Conservation (phyloP, 352 stramenopile species). For the Thalassiosira livingstoniorum region DNA sequence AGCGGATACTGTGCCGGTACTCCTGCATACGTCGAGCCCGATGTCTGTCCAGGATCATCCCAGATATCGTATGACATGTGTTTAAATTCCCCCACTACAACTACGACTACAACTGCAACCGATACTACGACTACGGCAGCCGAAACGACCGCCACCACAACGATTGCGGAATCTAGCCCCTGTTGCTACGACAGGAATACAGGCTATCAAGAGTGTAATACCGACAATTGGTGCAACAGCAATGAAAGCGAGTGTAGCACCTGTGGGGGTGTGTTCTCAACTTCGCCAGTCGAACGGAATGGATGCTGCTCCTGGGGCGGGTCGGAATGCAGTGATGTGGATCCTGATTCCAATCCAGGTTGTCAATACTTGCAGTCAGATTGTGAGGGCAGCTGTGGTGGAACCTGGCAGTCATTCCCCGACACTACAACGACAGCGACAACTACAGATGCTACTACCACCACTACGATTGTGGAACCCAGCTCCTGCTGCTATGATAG, state of each 20-base stretch:
- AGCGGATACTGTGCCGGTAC: too few species aligned
- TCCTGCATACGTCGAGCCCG: too few species aligned
- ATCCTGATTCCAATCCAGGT: conserved; percentile 22
- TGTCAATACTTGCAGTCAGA: conserved; percentile 38
- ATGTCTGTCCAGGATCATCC: too few species aligned
- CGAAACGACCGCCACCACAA: background rate
- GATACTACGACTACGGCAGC: background rate
- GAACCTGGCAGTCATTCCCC: conserved; percentile 21
- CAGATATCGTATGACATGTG: too few species aligned
- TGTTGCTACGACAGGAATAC: conserved; percentile 29
- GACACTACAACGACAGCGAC: background rate
- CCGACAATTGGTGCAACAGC: conserved; percentile 26
- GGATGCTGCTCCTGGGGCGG: conserved; percentile 38
- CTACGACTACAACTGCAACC: background rate
- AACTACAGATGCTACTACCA: background rate
- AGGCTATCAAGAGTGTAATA: conserved; percentile 30
- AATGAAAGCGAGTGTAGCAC: conserved; percentile 19
- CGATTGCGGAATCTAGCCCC: background rate
- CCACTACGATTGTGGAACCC: background rate
- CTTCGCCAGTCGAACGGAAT: conserved; percentile 14
- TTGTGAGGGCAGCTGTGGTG: conserved; percentile 33
- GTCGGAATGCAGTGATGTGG: conserved; percentile 17
- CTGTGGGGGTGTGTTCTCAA: conserved; percentile 12
- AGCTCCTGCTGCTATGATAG: conserved; percentile 20
- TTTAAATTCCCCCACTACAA: conserved; percentile 16